A percentile compares a stretch with the other conserved stretches of the same genome.
Evolutionary conservation across 306 rosid species (phyloP).

Genomic region (Pachyrhizus erosus): DNA sequence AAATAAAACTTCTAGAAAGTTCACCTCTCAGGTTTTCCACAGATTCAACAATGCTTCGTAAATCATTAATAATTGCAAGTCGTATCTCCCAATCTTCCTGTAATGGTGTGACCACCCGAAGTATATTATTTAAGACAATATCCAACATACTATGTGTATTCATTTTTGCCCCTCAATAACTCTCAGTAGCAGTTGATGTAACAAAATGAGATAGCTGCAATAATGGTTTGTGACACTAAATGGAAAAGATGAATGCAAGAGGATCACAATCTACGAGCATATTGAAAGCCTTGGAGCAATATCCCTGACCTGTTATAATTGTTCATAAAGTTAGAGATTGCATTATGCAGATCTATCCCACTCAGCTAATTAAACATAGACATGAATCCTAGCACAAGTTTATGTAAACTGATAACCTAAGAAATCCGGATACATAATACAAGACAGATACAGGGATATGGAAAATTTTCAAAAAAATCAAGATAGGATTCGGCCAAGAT

Average conservation of each 20-base stretch:
- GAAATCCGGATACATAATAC: background rate
- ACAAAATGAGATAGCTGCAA: conserved; percentile 24
- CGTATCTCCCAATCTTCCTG: conserved; percentile 65
- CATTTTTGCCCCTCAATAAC: conserved; percentile 54
- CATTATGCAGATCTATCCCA: conserved; percentile 33
- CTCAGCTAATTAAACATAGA: conserved; percentile 24
- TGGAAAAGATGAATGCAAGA: conserved; percentile 31
- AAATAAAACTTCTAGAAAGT: conserved; percentile 23
- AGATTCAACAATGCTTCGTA: conserved; percentile 55
- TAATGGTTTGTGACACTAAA: conserved; percentile 38
- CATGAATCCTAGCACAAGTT: background rate
- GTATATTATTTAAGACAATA: conserved; percentile 55
- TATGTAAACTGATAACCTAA: conserved; percentile 2
- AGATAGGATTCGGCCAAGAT: background rate
- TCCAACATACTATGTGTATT: conserved; percentile 51
- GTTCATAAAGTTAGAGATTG: conserved; percentile 43
- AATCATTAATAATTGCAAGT: conserved; percentile 53
- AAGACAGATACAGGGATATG: background rate
- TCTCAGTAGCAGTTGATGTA: conserved; percentile 7
- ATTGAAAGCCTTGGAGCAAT: conserved; percentile 32
- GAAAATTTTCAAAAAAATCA: background rate
- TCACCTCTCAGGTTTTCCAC: conserved; percentile 72
- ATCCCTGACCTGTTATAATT: conserved; percentile 39
- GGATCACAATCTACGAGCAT: conserved; percentile 34
- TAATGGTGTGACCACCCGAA: conserved; percentile 57